phyloP scores from a whole-genome alignment of 2,329 filamentous ascomycete genomes.

The Pseudogymnoascus sp. region DNA sequence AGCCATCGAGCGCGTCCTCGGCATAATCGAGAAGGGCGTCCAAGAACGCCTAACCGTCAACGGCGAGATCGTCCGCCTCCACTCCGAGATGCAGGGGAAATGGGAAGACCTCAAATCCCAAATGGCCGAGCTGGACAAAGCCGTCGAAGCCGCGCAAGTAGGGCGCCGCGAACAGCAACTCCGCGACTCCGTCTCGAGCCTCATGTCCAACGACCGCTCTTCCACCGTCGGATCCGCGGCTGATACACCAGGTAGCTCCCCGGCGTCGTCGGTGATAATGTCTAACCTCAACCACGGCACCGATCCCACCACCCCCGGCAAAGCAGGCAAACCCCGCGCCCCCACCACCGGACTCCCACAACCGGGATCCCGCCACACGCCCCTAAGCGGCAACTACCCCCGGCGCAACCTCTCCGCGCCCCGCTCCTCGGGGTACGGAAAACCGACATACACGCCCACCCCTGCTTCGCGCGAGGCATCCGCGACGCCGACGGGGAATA shows the following conservation, averaged over 20 bases:
- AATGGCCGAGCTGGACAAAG: conserved; percentile 67
- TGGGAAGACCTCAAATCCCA: conserved; percentile 70
- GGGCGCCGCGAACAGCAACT: conserved; percentile 64
- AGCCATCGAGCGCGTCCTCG: conserved; percentile 82
- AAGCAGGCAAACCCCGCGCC: conserved; percentile 26
- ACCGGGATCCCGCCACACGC: conserved; percentile 32
- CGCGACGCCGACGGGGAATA: conserved; percentile 41
- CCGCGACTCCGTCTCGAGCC: conserved; percentile 86
- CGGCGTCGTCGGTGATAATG: conserved; percentile 56
- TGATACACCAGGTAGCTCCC: conserved; percentile 49
- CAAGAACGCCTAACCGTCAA: conserved; percentile 94
- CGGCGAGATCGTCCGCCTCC: conserved; percentile 81
- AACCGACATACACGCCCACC: conserved; percentile 34
- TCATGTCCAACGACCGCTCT: conserved; percentile 49
- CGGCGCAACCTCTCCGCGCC: neutral
- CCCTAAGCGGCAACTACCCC: conserved; percentile 37
- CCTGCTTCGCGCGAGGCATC: conserved; percentile 35
- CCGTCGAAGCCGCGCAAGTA: conserved; percentile 63
- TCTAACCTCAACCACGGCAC: conserved; percentile 38
- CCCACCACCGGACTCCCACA: conserved; percentile 32
- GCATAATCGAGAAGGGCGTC: conserved; percentile 93
- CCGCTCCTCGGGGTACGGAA: conserved; percentile 31
- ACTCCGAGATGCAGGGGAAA: conserved; percentile 76
- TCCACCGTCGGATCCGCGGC: conserved; percentile 38
- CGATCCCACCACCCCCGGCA: conserved; percentile 26